A percentile compares a stretch with the other conserved stretches of the same genome.
Evolutionary conservation across 2,329 filamentous ascomycete genomes (phyloP).

Genomic region (Epichloe aotearoae): DNA sequence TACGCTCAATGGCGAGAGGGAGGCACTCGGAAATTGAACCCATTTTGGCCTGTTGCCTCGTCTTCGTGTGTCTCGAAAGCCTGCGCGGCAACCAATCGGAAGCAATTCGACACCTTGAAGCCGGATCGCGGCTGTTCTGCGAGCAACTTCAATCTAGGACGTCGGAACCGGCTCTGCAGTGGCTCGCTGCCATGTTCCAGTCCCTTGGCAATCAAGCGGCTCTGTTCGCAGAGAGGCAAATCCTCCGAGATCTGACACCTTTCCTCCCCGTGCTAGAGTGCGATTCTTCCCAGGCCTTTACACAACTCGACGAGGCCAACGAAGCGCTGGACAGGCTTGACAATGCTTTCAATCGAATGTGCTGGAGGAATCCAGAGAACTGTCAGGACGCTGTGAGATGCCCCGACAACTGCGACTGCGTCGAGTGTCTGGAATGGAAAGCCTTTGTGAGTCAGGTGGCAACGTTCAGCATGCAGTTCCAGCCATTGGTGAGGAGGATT

Average conservation of each 20-base stretch:
- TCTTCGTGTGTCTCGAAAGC: constrained; percentile 2
- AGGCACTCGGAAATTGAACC: background rate
- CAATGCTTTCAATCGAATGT: constrained; percentile 1
- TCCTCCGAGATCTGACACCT: background rate
- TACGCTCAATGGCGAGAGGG: background rate
- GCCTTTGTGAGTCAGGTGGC: background rate
- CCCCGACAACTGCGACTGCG: background rate
- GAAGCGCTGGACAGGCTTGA: constrained; percentile 1
- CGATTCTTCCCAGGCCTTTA: background rate
- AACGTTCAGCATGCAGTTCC: background rate
- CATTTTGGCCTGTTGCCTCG: background rate
- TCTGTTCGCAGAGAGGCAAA: background rate
- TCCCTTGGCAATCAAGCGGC: constrained; percentile 2
- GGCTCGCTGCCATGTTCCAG: constrained; percentile 3
- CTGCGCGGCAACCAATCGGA: constrained; percentile 2
- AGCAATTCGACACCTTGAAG: constrained; percentile 2
- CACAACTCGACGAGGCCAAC: constrained; percentile 1
- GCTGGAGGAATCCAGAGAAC: background rate
- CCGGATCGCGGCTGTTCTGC: constrained; percentile 1
- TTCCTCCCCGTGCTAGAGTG: background rate
- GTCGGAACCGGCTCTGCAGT: background rate
- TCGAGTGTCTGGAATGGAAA: background rate
- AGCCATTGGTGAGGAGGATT: background rate
- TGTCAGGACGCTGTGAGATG: background rate
- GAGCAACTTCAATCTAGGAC: background rate